Evolutionary conservation across 768 basidiomycete species (phyloP).

Genomic region (Lentinula aciculospora): DNA sequence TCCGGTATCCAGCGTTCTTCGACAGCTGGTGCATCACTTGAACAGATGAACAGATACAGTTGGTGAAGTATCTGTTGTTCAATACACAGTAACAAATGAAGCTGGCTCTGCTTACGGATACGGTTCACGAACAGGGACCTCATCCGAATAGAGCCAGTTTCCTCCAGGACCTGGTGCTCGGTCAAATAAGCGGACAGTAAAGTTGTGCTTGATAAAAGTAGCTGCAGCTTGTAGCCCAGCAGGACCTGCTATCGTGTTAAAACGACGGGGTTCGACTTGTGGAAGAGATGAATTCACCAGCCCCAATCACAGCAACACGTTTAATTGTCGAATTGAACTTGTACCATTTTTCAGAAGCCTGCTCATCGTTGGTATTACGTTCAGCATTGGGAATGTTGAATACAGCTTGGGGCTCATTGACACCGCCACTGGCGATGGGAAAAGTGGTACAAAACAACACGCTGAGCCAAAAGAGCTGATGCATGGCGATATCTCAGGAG

Average conservation of each 20-base stretch:
- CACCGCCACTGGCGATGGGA: neutral
- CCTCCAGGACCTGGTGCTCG: slow-evolving; percentile 16
- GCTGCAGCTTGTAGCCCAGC: slow-evolving; percentile 13
- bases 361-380: neutral
- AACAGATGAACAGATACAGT: too few relatives aligned
- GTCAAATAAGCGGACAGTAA: slow-evolving; percentile 16
- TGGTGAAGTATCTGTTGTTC: neutral
- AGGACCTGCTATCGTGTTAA: slow-evolving; percentile 7
- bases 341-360: neutral
- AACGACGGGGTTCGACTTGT: neutral
- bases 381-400: neutral
- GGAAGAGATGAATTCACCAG: neutral
- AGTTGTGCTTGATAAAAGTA: neutral
- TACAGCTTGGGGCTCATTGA: neutral
- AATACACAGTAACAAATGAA: neutral
- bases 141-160: slow-evolving; percentile 16
- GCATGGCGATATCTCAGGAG: neutral
- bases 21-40: slow-evolving; percentile 1
- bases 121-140: slow-evolving; percentile 12
- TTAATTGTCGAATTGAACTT: slow-evolving; percentile 8
- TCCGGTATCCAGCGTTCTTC: slow-evolving; percentile 6
- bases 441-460: neutral
- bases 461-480: neutral
- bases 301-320: slow-evolving; percentile 8
- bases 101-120: slow-evolving; percentile 14